Evolutionary conservation across 1,139 yeast genomes (phyloP).

Genomic region (Yamadazyma friedrichii): DNA sequence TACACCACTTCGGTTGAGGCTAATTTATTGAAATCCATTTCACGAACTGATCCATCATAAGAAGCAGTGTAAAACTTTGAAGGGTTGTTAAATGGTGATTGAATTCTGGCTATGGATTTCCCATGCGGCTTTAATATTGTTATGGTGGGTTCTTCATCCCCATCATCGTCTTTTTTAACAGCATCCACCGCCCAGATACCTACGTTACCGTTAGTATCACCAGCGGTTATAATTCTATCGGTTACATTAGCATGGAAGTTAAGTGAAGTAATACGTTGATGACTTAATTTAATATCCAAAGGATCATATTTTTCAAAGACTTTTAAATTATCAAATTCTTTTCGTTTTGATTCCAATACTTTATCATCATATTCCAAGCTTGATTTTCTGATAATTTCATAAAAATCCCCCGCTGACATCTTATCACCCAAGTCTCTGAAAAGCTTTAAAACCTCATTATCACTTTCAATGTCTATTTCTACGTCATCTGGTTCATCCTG

Average conservation of each 20-base stretch:
- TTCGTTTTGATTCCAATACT: conserved; percentile 44
- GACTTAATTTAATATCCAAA: conserved; percentile 67
- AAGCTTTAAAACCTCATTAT: conserved; percentile 35
- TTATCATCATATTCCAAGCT: conserved; percentile 29
- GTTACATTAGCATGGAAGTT: conserved; percentile 71
- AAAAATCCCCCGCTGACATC: conserved; percentile 79
- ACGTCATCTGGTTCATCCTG: conserved; percentile 20
- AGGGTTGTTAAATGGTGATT: conserved; percentile 49
- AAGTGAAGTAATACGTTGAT: conserved; percentile 71
- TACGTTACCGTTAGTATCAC: conserved; percentile 80
- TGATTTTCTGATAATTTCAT: conserved; percentile 44
- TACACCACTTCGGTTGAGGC: conserved; percentile 57
- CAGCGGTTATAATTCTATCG: conserved; percentile 71
- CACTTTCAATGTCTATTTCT: conserved; percentile 25
- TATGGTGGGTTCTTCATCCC: conserved; percentile 52
- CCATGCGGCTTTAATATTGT: conserved; percentile 71
- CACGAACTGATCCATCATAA: conserved; percentile 83
- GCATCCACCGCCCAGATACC: conserved; percentile 86
- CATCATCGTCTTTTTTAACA: conserved; percentile 28
- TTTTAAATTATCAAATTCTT: conserved; percentile 49
- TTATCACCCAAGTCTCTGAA: conserved; percentile 49
- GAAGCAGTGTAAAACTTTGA: conserved; percentile 66
- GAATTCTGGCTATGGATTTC: conserved; percentile 64
- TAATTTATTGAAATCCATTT: conserved; percentile 63
- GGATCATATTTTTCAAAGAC: conserved; percentile 63